Percentiles rank a stretch among this genome's conserved stretches.
These are phyloP conservation scores for Candida germanica DNA, from an alignment of 805 yeast genomes.

Conservation along the genomic window DNA sequence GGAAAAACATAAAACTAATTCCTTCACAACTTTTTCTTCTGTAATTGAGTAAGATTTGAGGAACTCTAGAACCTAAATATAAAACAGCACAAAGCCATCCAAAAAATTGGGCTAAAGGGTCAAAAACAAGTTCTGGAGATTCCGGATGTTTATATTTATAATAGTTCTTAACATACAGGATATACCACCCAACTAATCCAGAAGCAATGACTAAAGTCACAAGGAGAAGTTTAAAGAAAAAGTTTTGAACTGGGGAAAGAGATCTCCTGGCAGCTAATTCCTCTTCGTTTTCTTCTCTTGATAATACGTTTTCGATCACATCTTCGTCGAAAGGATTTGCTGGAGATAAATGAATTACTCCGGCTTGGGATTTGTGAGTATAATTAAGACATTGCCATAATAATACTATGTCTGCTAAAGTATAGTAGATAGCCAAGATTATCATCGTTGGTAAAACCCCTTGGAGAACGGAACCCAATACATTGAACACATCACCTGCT, in stretches of 20 bases:
- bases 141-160: conserved; percentile 31
- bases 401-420: conserved; percentile 83
- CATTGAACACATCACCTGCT: conserved; percentile 90
- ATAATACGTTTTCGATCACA: conserved; percentile 59
- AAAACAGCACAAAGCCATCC: conserved; percentile 78
- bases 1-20: conserved; percentile 85
- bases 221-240: conserved; percentile 42
- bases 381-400: conserved; percentile 81
- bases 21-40: conserved; percentile 93
- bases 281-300: conserved; percentile 33
- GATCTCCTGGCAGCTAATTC: conserved; percentile 23
- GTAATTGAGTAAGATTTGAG: conserved; percentile 84
- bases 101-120: conserved; percentile 78
- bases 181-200: conserved; percentile 86
- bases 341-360: conserved; percentile 79
- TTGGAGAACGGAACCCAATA: conserved; percentile 85
- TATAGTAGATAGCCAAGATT: conserved; percentile 86
- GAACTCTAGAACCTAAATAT: conserved; percentile 85
- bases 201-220: conserved; percentile 66
- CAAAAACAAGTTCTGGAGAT: conserved; percentile 52
- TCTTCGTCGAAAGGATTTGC: conserved; percentile 80
- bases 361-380: conserved; percentile 59
- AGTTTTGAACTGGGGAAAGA: conserved; percentile 8
- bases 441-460: conserved; percentile 94
- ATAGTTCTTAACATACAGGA: conserved; percentile 52